These are phyloP conservation scores for Schoenoplectus triqueter DNA, from an alignment of 202 grass and related monocot species.

Conservation along the genomic window DNA sequence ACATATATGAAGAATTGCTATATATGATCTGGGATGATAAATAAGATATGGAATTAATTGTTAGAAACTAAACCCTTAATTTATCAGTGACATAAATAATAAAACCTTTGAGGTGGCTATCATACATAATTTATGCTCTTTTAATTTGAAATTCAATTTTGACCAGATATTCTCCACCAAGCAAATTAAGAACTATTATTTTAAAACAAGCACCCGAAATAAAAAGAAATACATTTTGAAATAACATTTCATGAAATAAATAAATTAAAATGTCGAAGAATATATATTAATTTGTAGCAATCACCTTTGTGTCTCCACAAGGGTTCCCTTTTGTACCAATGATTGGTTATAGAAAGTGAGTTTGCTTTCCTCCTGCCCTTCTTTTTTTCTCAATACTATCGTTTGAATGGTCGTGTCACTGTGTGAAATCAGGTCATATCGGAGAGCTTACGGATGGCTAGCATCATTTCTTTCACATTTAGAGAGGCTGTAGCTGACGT, in stretches of 20 bases:
- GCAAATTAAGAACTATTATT: not conserved
- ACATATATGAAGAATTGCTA: no score
- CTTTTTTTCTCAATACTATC: constrained; percentile 10
- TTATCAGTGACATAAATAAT: not conserved
- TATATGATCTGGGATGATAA: not conserved
- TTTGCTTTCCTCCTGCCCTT: constrained; percentile 8
- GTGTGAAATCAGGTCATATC: constrained; percentile 59
- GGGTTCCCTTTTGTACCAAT: constrained; percentile 26
- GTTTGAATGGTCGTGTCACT: not conserved
- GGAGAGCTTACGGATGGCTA: constrained; percentile 91
- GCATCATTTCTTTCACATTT: constrained; percentile 94
- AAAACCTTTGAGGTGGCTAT: not conserved
- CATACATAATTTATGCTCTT: not conserved
- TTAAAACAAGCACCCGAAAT: not conserved
- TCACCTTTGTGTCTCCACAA: not conserved
- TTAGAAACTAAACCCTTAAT: not conserved
- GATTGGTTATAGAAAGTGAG: constrained; percentile 38
- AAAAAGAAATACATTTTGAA: not conserved
- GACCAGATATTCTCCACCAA: not conserved
- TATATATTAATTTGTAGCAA: not conserved
- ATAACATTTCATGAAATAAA: not conserved
- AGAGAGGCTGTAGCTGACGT: constrained; percentile 88
- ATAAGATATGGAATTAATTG: not conserved
- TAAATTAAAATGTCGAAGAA: not conserved
- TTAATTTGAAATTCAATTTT: not conserved